Conservation (phyloP, 2,329 filamentous ascomycete species). For the Huntiella omanensis region DNA sequence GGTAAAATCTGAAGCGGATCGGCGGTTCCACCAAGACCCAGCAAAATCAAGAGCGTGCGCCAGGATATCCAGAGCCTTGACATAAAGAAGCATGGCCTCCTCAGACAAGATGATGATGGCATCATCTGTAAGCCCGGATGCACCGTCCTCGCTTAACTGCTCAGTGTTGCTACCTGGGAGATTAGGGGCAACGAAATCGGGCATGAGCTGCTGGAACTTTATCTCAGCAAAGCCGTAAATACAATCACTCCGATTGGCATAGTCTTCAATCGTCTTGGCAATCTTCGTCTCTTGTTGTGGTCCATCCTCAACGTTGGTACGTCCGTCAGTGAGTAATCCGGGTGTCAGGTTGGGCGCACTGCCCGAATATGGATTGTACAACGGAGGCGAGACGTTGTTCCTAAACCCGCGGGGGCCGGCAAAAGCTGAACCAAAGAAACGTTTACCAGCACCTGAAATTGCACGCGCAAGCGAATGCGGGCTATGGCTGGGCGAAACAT, state of each 20-base stretch:
- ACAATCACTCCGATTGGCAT: slow-evolving; percentile 82
- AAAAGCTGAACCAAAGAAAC: slow-evolving; percentile 53
- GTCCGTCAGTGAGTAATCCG: slow-evolving; percentile 50
- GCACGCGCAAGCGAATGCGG: slow-evolving; percentile 82
- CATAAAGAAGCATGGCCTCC: slow-evolving; percentile 86
- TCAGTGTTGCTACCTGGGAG: slow-evolving; percentile 34
- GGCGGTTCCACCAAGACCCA: slow-evolving; percentile 74
- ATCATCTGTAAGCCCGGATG: slow-evolving; percentile 62
- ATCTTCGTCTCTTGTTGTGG: slow-evolving; percentile 28
- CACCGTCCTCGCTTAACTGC: background rate
- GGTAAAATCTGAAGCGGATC: slow-evolving; percentile 46
- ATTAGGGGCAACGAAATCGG: slow-evolving; percentile 43
- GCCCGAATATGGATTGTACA: slow-evolving; percentile 55
- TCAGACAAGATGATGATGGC: slow-evolving; percentile 76
- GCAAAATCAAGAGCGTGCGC: slow-evolving; percentile 94
- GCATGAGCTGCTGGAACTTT: slow-evolving; percentile 94
- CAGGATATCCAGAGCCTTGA: slow-evolving; percentile 78
- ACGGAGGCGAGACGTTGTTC: slow-evolving; percentile 52
- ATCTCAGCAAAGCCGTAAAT: slow-evolving; percentile 97
- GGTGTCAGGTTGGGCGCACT: slow-evolving; percentile 34
- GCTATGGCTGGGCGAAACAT: slow-evolving; percentile 19
- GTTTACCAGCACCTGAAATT: slow-evolving; percentile 73
- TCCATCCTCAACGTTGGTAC: slow-evolving; percentile 25
- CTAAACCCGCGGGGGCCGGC: slow-evolving; percentile 41
- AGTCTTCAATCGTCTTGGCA: slow-evolving; percentile 72